phyloP scores from a whole-genome alignment of 2,329 filamentous ascomycete species.

The Fusarium illudens region DNA sequence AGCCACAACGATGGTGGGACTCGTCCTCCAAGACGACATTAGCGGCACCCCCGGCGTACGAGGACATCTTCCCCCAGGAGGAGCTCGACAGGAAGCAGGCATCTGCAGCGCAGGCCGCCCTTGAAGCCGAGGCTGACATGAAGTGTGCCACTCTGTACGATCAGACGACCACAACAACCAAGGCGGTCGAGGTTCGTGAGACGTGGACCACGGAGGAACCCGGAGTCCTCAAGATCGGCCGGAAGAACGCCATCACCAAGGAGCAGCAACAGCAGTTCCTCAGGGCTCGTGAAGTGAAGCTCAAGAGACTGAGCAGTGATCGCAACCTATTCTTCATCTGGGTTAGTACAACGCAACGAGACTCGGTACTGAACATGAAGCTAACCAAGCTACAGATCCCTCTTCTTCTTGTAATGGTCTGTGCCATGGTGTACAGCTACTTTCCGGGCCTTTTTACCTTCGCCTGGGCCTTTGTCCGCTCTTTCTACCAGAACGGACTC shows the following conservation, averaged over 20 bases:
- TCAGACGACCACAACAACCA: slow-evolving; percentile 47
- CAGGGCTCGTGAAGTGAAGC: slow-evolving; percentile 66
- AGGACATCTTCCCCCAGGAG: slow-evolving; percentile 75
- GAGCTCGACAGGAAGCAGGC: slow-evolving; percentile 64
- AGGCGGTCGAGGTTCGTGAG: slow-evolving; percentile 48
- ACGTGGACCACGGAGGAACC: slow-evolving; percentile 53
- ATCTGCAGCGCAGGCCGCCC: slow-evolving; percentile 65
- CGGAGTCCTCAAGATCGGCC: slow-evolving; percentile 65
- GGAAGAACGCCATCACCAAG: slow-evolving; percentile 69
- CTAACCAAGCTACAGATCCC: slow-evolving; percentile 55
- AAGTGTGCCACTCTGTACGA: slow-evolving; percentile 66
- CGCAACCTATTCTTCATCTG: slow-evolving; percentile 74
- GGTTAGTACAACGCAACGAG: slow-evolving; percentile 54
- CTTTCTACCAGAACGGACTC: slow-evolving; percentile 44
- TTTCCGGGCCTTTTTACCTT: slow-evolving; percentile 58
- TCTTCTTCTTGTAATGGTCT: slow-evolving; percentile 57
- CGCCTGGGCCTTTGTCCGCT: slow-evolving; percentile 46
- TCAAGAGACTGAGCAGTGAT: slow-evolving; percentile 70
- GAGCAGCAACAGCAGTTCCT: slow-evolving; percentile 72
- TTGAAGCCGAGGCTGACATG: slow-evolving; percentile 65
- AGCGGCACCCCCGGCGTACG: slow-evolving; percentile 75
- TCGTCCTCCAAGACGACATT: slow-evolving; percentile 62
- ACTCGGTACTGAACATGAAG: background rate
- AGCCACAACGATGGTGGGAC: slow-evolving; percentile 67
- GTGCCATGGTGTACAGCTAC: slow-evolving; percentile 60